Evolutionary conservation across 2,329 filamentous ascomycete species (phyloP).

Genomic region (Colletotrichum musicola): DNA sequence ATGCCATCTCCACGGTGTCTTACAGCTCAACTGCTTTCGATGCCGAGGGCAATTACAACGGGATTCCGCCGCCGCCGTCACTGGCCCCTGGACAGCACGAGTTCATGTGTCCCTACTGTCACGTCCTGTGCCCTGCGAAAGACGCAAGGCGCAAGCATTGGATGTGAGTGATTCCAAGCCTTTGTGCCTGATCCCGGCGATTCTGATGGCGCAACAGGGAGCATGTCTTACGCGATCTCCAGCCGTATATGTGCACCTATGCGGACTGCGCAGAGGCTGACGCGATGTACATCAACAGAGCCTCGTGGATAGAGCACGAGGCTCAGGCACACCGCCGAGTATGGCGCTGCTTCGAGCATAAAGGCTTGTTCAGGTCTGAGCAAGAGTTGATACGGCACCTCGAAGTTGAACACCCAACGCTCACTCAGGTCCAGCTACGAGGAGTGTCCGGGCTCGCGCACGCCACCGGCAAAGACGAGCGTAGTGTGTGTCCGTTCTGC

Average conservation of each 20-base stretch:
- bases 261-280: not conserved
- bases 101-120: constrained; percentile 15
- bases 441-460: not conserved
- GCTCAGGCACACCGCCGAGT: not conserved
- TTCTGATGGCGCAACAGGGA: constrained; percentile 2
- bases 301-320: constrained; percentile 15
- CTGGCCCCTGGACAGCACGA: not conserved
- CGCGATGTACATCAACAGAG: not conserved
- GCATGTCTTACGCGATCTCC: constrained; percentile 16
- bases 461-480: not conserved
- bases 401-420: not conserved
- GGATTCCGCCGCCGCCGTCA: not conserved
- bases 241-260: constrained; percentile 25
- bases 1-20: not conserved
- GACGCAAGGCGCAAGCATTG: constrained; percentile 1
- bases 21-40: not conserved
- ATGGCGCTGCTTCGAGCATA: constrained; percentile 21
- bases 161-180: constrained; percentile 4
- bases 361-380: not conserved
- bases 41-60: not conserved
- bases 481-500: not conserved
- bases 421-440: not conserved
- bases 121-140: not conserved
- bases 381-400: not conserved
- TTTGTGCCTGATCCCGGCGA: too few species aligned